These are phyloP conservation scores for Coemansia furcata DNA, from an alignment of 192 early-diverging fungal species.

Conservation along the genomic window DNA sequence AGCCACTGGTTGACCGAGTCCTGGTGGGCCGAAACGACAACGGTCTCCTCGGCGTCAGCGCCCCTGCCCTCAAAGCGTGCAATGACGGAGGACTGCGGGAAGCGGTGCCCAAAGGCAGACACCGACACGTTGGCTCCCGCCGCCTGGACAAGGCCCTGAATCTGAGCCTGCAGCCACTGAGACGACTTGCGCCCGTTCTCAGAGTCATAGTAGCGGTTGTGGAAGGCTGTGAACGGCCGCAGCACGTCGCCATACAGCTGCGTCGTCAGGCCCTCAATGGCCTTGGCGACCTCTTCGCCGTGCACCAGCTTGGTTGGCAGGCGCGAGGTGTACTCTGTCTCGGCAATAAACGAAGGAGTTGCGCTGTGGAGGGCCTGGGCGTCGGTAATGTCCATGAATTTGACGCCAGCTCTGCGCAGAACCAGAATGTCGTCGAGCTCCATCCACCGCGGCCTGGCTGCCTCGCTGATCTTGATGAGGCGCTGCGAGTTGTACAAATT, in stretches of 20 bases:
- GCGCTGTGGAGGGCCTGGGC: slow-evolving; percentile 48
- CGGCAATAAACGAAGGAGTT: not conserved
- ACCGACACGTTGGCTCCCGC: slow-evolving; percentile 60
- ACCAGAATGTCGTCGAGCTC: slow-evolving; percentile 59
- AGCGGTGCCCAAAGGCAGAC: slow-evolving; percentile 73
- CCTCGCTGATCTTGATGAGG: slow-evolving; percentile 59
- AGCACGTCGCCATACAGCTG: slow-evolving; percentile 67
- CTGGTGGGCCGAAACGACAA: slow-evolving; percentile 88
- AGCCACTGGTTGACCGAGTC: slow-evolving; percentile 86
- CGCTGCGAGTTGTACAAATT: slow-evolving; percentile 38
- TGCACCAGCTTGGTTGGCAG: slow-evolving; percentile 59
- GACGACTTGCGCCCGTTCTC: slow-evolving; percentile 64
- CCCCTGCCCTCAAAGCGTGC: slow-evolving; percentile 71
- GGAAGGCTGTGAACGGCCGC: slow-evolving; percentile 76
- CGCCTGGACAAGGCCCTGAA: slow-evolving; percentile 50
- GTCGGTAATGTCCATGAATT: slow-evolving; percentile 91
- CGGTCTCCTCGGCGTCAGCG: slow-evolving; percentile 54
- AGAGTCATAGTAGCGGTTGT: slow-evolving; percentile 88
- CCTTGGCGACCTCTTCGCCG: slow-evolving; percentile 58
- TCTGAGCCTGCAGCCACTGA: slow-evolving; percentile 65
- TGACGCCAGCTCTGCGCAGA: slow-evolving; percentile 63
- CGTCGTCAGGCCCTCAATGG: slow-evolving; percentile 63
- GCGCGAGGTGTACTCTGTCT: slow-evolving; percentile 4
- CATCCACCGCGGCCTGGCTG: slow-evolving; percentile 59
- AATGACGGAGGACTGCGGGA: slow-evolving; percentile 82